Evolutionary conservation across 805 yeast species (phyloP), one percentile per base, ranked within the genome.

Genomic region (Metschnikowia kofuensis): DNA sequence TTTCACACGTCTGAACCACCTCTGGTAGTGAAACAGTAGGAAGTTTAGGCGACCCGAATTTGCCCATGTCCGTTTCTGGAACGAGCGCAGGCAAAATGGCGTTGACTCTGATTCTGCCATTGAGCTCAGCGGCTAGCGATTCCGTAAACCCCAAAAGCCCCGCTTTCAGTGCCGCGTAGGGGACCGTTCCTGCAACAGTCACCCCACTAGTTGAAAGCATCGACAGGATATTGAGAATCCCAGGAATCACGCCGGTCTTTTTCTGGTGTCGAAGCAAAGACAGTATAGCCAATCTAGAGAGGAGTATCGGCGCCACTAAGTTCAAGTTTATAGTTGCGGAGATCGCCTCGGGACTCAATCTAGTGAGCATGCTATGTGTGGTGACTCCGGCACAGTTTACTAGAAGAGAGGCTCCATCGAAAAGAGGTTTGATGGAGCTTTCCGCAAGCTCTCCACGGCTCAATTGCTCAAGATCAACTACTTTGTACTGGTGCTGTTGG

Each of bases 351-450:
- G 64, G 60, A 2, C 73, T 52, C 1, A 83, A 74, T 21, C 70
- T 58, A 16, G 77, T 55, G 3, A 87, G 63, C 27, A 88, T 67
- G 1, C 75, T 67, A 29, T 75, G 69, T 54, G 83, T 89, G 4
- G 89, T 71, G 1, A 82, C 57, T 0, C 96, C 89, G 0, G 88
- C 88, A 63, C 91, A 66, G 56, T 85, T 85, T 21, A 85, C 70
- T 14, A 85, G 66, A 2, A 82, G 72, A 30, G 77, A 71, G 6
- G 71, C 63, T 0, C 64, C 62, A 35, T 70, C 62, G 41, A 76
- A 64, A 3, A 61, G 49, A 40, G 62, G 40, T 31, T 36, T 38
- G 29, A 64, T 32, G 9, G 7, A 35, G n/a, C 42, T 50, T 42
- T 46, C 28, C 40, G 43, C 6, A 8, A 7, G 12, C 2, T 37